Evolutionary conservation across 1,139 yeast species (phyloP).

Genomic region (Nakaseomyces delphensis): DNA sequence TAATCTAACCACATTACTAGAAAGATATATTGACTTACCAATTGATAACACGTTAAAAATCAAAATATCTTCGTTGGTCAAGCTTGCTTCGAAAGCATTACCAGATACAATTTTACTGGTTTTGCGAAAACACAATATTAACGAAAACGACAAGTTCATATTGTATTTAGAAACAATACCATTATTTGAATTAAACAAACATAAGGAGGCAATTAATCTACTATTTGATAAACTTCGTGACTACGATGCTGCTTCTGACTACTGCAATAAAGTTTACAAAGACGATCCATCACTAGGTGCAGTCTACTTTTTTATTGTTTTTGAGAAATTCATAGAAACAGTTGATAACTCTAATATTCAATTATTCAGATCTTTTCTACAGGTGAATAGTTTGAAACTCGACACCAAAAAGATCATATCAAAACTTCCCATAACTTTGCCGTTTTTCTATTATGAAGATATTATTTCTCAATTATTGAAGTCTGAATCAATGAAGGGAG

Average conservation of each 20-base stretch:
- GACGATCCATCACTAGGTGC: slow-evolving; percentile 36
- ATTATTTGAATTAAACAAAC: slow-evolving; percentile 51
- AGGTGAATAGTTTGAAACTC: slow-evolving; percentile 22
- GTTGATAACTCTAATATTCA: slow-evolving; percentile 6
- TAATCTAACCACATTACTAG: slow-evolving; percentile 47
- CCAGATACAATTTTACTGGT: slow-evolving; percentile 35
- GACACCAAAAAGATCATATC: slow-evolving; percentile 14
- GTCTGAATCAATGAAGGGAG: slow-evolving; percentile 13
- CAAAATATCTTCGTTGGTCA: slow-evolving; percentile 37
- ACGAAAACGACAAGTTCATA: slow-evolving; percentile 21
- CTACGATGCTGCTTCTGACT: slow-evolving; percentile 47
- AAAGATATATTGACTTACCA: slow-evolving; percentile 41
- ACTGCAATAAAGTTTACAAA: slow-evolving; percentile 48
- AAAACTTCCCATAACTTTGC: slow-evolving; percentile 17
- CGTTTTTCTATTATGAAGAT: slow-evolving; percentile 15
- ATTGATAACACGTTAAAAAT: slow-evolving; percentile 24
- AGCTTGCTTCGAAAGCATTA: slow-evolving; percentile 36
- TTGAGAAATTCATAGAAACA: slow-evolving; percentile 11
- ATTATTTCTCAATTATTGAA: slow-evolving; percentile 16
- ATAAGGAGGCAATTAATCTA: slow-evolving; percentile 56
- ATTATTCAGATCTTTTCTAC: slow-evolving; percentile 16
- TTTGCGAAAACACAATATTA: slow-evolving; percentile 27
- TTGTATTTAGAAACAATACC: slow-evolving; percentile 48
- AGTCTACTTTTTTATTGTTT: slow-evolving; percentile 25
- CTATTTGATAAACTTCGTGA: slow-evolving; percentile 53